A percentile compares a stretch with the other conserved stretches of the same genome.
phyloP scores from a whole-genome alignment of 768 basidiomycete genomes.

The Mrakia frigida region DNA sequence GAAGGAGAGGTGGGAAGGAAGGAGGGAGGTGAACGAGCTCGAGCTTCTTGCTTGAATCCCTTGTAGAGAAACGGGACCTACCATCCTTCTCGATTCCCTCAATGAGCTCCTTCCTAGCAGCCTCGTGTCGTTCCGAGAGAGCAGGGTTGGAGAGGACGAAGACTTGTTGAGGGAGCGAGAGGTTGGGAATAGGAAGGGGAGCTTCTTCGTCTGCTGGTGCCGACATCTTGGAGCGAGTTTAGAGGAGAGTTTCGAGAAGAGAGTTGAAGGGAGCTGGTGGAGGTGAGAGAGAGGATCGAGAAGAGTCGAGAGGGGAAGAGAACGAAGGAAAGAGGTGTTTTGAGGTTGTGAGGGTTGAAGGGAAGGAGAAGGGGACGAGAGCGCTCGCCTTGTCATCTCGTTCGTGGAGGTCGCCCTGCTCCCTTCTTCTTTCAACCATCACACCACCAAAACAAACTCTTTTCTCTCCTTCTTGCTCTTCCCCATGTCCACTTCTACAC shows the following conservation, averaged over 20 bases:
- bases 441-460: background rate
- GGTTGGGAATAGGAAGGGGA: slow-evolving; percentile 80
- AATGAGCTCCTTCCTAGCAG: slow-evolving; percentile 61
- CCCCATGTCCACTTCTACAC: slow-evolving; percentile 9
- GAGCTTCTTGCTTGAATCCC: background rate
- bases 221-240: slow-evolving; percentile 1
- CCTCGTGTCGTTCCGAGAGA: slow-evolving; percentile 60
- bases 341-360: background rate
- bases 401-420: background rate
- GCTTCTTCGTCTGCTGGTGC: slow-evolving; percentile 64
- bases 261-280: background rate
- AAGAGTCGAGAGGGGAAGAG: background rate
- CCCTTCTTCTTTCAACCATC: slow-evolving; percentile 1
- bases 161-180: slow-evolving; percentile 69
- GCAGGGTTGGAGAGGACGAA: slow-evolving; percentile 65
- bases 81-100: slow-evolving; percentile 74
- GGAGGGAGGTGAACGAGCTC: slow-evolving; percentile 2
- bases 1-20: background rate
- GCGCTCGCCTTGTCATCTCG: background rate
- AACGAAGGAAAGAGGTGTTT: background rate
- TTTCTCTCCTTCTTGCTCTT: background rate
- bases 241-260: background rate
- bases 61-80: slow-evolving; percentile 45
- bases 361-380: background rate
- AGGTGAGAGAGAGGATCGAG: background rate